Evolutionary conservation across 257 asterid genomes (phyloP), one percentile per base, ranked within the genome.

Genomic region (Ajuga chamaepitys): DNA sequence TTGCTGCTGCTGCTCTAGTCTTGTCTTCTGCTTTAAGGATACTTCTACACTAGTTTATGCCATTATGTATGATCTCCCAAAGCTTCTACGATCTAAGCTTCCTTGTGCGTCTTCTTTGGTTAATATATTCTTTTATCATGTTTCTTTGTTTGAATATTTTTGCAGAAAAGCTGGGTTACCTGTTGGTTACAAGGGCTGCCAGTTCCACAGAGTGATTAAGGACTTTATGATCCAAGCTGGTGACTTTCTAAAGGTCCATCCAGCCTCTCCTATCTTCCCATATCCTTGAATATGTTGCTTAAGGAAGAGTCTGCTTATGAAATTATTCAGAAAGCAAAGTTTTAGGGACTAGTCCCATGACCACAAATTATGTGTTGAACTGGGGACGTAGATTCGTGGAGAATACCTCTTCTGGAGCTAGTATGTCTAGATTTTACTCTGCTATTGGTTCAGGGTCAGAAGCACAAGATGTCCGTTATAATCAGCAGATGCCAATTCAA

Each of bases 211-310:
- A 81, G 98, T 92, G 70, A 92, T 92, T 64, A 92, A 84, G 85
- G 98, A 92, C 75, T 92, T 92, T 67, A 92, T 92, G 98, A 80
- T 92, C 70, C 98, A 92, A 82, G 93, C 87, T 64, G 98, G 98
- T 73, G 98, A 92, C 78, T 92, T 87, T 75, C 62, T 92, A n/a
- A 92, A 92, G 98, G 98, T 91, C 26, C 62, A 28, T 61, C 59
- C 17, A 47, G 18, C 53, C 41, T 24, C 55, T 28, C 54, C 55
- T 42, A 30, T 34, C 57, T 46, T 18, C 0, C 38, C n/a, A 14
- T 56, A 56, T 66, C 66, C 60, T 41, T 42, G 13, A 42, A 46
- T 55, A n/a, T 44, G 44, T 44, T 37, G 42, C 42, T 28, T 37
- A 41, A 71, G 8, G 13, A 75, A 22, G 58, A 7, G 28, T 35